These are phyloP conservation scores for Epichloe gansuensis DNA, from an alignment of 2,329 filamentous ascomycete species.

Conservation along the genomic window DNA sequence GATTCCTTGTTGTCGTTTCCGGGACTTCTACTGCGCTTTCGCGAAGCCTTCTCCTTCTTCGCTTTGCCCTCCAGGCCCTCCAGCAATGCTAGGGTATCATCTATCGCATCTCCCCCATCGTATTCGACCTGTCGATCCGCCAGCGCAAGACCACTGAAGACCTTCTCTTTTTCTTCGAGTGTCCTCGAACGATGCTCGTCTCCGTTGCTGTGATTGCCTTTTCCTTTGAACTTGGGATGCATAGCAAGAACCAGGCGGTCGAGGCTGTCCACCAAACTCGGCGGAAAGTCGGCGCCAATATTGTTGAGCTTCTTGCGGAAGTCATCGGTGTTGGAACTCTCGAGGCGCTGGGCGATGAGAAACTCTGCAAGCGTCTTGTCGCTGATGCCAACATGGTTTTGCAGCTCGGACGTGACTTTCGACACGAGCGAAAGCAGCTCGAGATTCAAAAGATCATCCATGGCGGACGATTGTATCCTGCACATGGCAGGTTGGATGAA, in stretches of 20 bases:
- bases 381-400: slow-evolving; percentile 82
- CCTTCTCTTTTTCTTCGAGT: slow-evolving; percentile 60
- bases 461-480: slow-evolving; percentile 26
- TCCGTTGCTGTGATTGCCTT: slow-evolving; percentile 26
- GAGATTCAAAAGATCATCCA: slow-evolving; percentile 86
- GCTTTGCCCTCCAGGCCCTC: slow-evolving; percentile 67
- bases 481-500: not conserved
- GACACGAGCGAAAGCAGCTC: slow-evolving; percentile 90
- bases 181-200: slow-evolving; percentile 29
- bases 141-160: slow-evolving; percentile 84
- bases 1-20: slow-evolving; percentile 32
- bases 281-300: slow-evolving; percentile 71
- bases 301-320: slow-evolving; percentile 66
- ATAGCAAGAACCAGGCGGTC: slow-evolving; percentile 79
- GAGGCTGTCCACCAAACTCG: slow-evolving; percentile 79
- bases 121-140: slow-evolving; percentile 54
- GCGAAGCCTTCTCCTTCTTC: slow-evolving; percentile 32
- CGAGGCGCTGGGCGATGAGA: slow-evolving; percentile 76
- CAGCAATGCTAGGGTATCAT: slow-evolving; percentile 86
- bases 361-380: slow-evolving; percentile 96
- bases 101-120: slow-evolving; percentile 53
- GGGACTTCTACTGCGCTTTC: slow-evolving; percentile 49
- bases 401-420: slow-evolving; percentile 84
- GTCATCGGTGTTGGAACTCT: slow-evolving; percentile 54
- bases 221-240: slow-evolving; percentile 75